Conservation (phyloP, 805 yeast species). For the Metschnikowia borealis region DNA sequence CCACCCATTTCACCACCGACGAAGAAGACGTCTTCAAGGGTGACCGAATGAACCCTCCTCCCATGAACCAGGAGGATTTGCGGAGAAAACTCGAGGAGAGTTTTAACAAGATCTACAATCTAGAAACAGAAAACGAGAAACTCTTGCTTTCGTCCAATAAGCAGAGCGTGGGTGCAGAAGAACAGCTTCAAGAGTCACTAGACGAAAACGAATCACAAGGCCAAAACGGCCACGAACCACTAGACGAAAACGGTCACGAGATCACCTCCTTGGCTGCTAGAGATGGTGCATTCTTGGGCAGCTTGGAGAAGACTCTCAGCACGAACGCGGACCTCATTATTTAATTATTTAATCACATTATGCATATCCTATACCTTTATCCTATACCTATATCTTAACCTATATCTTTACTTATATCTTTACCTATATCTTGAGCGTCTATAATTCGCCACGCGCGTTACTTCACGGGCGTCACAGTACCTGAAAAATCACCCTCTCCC, state of each 20-base stretch:
- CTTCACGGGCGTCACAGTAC: slow-evolving; percentile 22
- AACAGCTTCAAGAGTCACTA: neutral
- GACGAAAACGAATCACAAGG: neutral
- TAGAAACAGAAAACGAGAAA: slow-evolving; percentile 26
- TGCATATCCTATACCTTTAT: neutral
- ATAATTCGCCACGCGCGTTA: neutral
- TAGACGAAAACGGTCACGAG: neutral
- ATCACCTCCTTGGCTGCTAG: slow-evolving; percentile 6
- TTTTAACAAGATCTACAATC: slow-evolving; percentile 32
- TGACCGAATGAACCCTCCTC: neutral
- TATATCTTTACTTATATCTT: neutral
- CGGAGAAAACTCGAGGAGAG: slow-evolving; percentile 36
- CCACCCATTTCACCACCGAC: slow-evolving; percentile 40
- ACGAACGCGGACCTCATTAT: neutral
- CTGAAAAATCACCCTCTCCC: slow-evolving; percentile 47
- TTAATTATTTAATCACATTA: neutral
- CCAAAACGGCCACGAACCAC: neutral
- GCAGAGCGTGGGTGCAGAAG: neutral
- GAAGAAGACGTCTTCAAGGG: slow-evolving; percentile 19
- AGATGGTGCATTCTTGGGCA: slow-evolving; percentile 11
- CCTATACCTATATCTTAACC: neutral
- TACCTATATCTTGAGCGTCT: slow-evolving; percentile 1
- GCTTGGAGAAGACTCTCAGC: slow-evolving; percentile 12
- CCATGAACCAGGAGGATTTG: slow-evolving; percentile 28
- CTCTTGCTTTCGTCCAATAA: slow-evolving; percentile 13